Evolutionary conservation across 129 eudicot species (phyloP).

Genomic region (Escallonia herrerae): DNA sequence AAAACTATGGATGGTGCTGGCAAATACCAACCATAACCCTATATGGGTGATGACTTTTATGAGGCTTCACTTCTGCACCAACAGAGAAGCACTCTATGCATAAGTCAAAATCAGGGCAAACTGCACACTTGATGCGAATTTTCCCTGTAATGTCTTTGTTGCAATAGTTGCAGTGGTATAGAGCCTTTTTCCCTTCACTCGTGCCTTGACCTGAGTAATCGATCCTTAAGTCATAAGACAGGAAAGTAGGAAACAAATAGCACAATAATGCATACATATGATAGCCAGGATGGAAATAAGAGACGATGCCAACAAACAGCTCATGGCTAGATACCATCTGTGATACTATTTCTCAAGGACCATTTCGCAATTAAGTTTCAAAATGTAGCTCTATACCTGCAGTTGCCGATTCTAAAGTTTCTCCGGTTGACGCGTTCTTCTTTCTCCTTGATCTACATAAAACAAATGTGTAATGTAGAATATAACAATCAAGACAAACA

Average conservation of each 20-base stretch:
- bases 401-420: conserved; percentile 34
- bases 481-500: no score
- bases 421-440: conserved; percentile 51
- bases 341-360: neutral
- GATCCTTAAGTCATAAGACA: neutral
- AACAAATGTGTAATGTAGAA: neutral
- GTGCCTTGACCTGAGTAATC: conserved; percentile 42
- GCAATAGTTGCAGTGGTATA: conserved; percentile 59
- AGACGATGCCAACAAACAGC: neutral
- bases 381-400: conserved; percentile 23
- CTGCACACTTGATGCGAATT: conserved; percentile 57
- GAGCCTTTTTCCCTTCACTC: conserved; percentile 48
- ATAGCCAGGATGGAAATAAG: neutral
- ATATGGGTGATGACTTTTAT: conserved; percentile 45
- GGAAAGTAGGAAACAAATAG: neutral
- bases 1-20: no score
- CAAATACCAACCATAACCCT: conserved; percentile 48
- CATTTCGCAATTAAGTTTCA: neutral
- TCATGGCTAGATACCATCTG: no score
- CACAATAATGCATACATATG: neutral
- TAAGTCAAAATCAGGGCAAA: conserved; percentile 49
- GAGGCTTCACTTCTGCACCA: conserved; percentile 53
- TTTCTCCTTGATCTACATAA: conserved; percentile 52
- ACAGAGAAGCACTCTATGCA: conserved; percentile 63
- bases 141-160: conserved; percentile 54